These are phyloP conservation scores for Inga oerstediana DNA, from an alignment of 306 rosid species.

Conservation along the genomic window DNA sequence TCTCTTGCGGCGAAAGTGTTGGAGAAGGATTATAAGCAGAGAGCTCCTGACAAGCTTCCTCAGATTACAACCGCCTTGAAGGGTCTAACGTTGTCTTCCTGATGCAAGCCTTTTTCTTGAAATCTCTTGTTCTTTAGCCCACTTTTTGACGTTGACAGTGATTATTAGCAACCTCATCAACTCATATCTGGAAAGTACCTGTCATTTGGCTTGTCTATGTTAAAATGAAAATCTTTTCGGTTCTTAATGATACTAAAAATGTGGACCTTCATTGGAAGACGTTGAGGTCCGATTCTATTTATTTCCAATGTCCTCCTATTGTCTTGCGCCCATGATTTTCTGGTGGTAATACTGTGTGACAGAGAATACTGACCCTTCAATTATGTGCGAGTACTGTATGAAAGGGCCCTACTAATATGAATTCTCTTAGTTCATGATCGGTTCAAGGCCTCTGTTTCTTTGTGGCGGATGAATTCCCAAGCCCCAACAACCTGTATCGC, in stretches of 20 bases:
- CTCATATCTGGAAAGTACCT: conserved; percentile 34
- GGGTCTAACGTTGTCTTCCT: conserved; percentile 73
- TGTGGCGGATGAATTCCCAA: background rate
- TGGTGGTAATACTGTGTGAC: background rate
- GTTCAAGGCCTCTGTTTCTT: background rate
- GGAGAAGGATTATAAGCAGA: conserved; percentile 95
- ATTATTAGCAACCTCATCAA: conserved; percentile 30
- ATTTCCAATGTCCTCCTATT: background rate
- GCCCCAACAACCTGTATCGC: background rate
- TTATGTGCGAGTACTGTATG: background rate
- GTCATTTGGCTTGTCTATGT: conserved; percentile 31
- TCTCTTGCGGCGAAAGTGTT: conserved; percentile 76
- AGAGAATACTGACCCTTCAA: background rate
- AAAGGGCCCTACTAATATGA: background rate
- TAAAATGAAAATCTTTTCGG: conserved; percentile 20
- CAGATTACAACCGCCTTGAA: conserved; percentile 76
- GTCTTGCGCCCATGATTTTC: background rate
- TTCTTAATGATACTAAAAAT: conserved; percentile 20
- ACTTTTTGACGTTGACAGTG: conserved; percentile 35
- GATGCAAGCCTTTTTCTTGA: conserved; percentile 44
- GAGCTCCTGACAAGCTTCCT: conserved; percentile 88
- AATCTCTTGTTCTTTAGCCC: conserved; percentile 21
- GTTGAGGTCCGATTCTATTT: background rate
- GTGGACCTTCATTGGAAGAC: conserved; percentile 35
- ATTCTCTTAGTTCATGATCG: background rate